phyloP scores from a whole-genome alignment of 179 eudicot genomes.

The Patellifolia procumbens region DNA sequence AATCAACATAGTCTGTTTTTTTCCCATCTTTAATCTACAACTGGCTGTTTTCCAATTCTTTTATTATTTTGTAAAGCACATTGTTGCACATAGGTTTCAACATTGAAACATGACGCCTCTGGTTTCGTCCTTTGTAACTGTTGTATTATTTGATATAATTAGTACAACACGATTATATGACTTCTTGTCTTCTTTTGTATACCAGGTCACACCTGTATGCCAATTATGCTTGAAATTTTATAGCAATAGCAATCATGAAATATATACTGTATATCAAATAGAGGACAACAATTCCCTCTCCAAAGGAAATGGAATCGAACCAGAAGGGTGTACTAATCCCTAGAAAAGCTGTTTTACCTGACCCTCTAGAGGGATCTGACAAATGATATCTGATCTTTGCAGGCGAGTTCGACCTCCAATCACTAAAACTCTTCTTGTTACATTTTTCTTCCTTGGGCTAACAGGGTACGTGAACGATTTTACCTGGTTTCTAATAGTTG shows the following conservation, averaged over 20 bases:
- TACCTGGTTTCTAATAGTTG: neutral
- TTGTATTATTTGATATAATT: neutral
- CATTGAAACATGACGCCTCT: neutral
- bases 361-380: neutral
- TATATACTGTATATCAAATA: neutral
- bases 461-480: conserved; percentile 2
- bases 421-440: conserved; percentile 52
- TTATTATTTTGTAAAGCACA: neutral
- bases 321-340: neutral
- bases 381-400: conserved; percentile 33
- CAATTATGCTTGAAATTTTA: neutral
- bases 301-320: neutral
- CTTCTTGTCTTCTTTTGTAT: neutral
- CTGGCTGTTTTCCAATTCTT: neutral
- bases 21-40: neutral
- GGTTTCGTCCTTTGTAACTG: neutral
- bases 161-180: neutral
- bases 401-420: conserved; percentile 79
- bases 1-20: neutral
- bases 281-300: neutral
- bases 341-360: neutral
- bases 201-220: neutral
- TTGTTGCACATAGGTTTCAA: neutral
- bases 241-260: neutral
- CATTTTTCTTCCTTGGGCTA: conserved; percentile 25